These are phyloP conservation scores for Porphyra umbilicalis DNA, from an alignment of 31 red algal genomes.

Conservation along the genomic window DNA sequence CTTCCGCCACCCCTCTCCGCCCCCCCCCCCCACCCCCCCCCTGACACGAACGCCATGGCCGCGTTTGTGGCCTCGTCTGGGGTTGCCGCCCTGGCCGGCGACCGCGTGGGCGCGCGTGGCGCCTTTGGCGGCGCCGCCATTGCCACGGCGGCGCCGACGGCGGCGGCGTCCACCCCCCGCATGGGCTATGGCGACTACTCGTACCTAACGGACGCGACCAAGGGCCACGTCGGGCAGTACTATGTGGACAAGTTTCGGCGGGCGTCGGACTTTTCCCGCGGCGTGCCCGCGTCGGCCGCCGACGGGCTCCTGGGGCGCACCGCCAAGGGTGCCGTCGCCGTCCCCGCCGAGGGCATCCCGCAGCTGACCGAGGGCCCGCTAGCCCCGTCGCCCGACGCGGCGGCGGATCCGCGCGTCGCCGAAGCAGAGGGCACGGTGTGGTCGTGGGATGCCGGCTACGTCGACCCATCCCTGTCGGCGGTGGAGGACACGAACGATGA, in stretches of 20 bases:
- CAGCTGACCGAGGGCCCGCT: slow-evolving; percentile 38
- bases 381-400: slow-evolving; percentile 1
- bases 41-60: neutral
- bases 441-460: slow-evolving; percentile 52
- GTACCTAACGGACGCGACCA: slow-evolving; percentile 63
- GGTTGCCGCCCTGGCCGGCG: neutral
- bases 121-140: neutral
- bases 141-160: neutral
- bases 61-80: neutral
- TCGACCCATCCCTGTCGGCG: slow-evolving; percentile 32
- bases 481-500: slow-evolving; percentile 38
- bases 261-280: slow-evolving; percentile 32
- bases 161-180: slow-evolving; percentile 4
- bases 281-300: slow-evolving; percentile 6
- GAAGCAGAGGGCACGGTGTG: slow-evolving; percentile 57
- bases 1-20: neutral
- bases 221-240: slow-evolving; percentile 59
- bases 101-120: neutral
- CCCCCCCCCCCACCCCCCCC: neutral
- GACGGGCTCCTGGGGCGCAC: slow-evolving; percentile 52
- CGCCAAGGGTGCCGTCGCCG: slow-evolving; percentile 42
- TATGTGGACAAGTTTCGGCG: slow-evolving; percentile 82
- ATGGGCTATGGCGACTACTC: slow-evolving; percentile 78
- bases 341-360: slow-evolving; percentile 52
- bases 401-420: slow-evolving; percentile 59